Conservation (phyloP, 2,329 filamentous ascomycete species). For the Curvularia lunata region DNA sequence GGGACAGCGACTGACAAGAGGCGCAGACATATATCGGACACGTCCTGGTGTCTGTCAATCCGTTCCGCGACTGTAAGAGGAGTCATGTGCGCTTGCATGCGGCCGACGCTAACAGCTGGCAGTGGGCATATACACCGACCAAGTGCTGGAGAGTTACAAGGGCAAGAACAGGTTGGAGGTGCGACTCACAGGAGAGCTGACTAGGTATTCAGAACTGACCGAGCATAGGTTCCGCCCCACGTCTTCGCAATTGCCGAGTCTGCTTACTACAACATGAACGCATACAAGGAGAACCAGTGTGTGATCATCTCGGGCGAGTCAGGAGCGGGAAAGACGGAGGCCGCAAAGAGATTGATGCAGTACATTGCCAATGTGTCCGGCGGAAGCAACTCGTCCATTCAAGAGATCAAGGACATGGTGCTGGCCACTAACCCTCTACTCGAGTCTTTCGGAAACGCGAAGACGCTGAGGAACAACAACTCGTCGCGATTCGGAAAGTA, state of each 20-base stretch:
- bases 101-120: constrained; percentile 47
- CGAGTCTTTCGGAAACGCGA: constrained; percentile 97
- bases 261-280: constrained; percentile 99
- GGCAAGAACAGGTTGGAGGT: constrained; percentile 93
- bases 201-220: constrained; percentile 21
- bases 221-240: constrained; percentile 74
- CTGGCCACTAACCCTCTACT: constrained; percentile 95
- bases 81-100: constrained; percentile 1
- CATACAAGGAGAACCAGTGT: constrained; percentile 98
- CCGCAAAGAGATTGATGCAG: constrained; percentile 98
- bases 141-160: constrained; percentile 90
- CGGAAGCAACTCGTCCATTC: constrained; percentile 81
- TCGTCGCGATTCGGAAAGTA: constrained; percentile 99
- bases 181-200: constrained; percentile 9
- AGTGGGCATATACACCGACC: constrained; percentile 96
- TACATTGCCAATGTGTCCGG: constrained; percentile 98
- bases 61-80: constrained; percentile 80
- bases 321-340: constrained; percentile 97
- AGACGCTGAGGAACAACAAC: constrained; percentile 98
- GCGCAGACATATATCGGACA: constrained; percentile 93
- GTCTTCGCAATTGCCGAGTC: constrained; percentile 98
- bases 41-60: constrained; percentile 98
- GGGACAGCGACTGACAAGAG: constrained; percentile 34
- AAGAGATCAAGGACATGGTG: constrained; percentile 99
- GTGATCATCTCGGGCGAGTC: constrained; percentile 99